Conservation (phyloP, 2,329 filamentous ascomycete genomes). For the Phyllosticta capitalensis region DNA sequence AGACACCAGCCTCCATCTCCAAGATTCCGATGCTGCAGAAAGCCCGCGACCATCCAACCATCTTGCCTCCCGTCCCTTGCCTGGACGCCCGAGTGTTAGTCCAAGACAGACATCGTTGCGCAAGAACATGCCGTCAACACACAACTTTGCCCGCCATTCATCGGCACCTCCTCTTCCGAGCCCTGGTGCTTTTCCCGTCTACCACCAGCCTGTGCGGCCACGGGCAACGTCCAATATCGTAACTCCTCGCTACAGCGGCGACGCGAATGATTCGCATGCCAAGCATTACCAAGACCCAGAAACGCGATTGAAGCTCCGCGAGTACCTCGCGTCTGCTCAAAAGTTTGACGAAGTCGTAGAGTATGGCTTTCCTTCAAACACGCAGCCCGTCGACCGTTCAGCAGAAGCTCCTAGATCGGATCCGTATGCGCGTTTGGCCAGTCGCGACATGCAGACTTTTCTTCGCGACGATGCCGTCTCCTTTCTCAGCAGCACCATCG, state of each 20-base stretch:
- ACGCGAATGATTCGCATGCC: constrained; percentile 58
- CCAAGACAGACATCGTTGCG: constrained; percentile 44
- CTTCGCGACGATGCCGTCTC: constrained; percentile 47
- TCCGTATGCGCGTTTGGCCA: constrained; percentile 30
- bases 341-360: constrained; percentile 94
- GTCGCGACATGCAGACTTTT: constrained; percentile 49
- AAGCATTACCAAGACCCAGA: constrained; percentile 87
- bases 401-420: background rate
- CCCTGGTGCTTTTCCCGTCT: constrained; percentile 18
- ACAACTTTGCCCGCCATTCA: constrained; percentile 19
- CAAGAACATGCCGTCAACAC: constrained; percentile 55
- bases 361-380: constrained; percentile 71
- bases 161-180: constrained; percentile 38
- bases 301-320: constrained; percentile 72
- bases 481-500: constrained; percentile 25
- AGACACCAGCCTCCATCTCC: background rate
- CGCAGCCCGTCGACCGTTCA: background rate
- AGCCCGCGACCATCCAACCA: background rate
- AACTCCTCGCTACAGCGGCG: constrained; percentile 18
- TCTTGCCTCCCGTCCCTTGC: background rate
- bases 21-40: background rate
- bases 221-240: constrained; percentile 5
- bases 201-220: constrained; percentile 13
- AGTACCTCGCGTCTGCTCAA: constrained; percentile 79
- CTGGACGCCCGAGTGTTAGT: constrained; percentile 7